Conservation (phyloP, 179 eudicot genomes). For the Amaranthus tricolor region DNA sequence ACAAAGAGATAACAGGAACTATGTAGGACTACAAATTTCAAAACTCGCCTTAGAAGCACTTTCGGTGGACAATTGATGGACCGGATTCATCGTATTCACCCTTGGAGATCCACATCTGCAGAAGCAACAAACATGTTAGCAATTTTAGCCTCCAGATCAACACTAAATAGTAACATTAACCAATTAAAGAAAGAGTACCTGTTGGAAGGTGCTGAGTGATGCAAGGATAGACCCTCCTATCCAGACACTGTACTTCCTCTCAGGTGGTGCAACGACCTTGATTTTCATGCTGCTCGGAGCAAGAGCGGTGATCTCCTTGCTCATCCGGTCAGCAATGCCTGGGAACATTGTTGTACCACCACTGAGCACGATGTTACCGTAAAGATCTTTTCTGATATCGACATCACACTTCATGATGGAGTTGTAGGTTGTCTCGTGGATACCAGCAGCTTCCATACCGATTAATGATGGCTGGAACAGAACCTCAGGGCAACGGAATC, state of each 20-base stretch:
- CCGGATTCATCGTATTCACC: constrained; percentile 41
- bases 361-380: constrained; percentile 41
- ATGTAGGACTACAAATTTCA: constrained; percentile 30
- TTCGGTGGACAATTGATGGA: constrained; percentile 41
- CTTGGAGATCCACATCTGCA: constrained; percentile 45
- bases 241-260: constrained; percentile 47
- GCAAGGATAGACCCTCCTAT: constrained; percentile 45
- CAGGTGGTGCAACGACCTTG: constrained; percentile 41
- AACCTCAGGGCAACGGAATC: constrained; percentile 42
- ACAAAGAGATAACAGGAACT: constrained; percentile 16
- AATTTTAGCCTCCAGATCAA: not conserved
- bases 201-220: constrained; percentile 41
- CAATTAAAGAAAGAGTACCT: constrained; percentile 20
- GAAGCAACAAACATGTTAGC: not conserved
- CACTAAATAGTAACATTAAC: not conserved
- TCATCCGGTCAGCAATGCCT: constrained; percentile 41
- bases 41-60: constrained; percentile 43
- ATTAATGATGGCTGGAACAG: constrained; percentile 38
- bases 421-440: constrained; percentile 38
- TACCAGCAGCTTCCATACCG: constrained; percentile 36
- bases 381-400: constrained; percentile 37
- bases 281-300: constrained; percentile 44
- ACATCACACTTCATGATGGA: constrained; percentile 43
- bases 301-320: constrained; percentile 38
- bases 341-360: constrained; percentile 43